Percentiles rank a stretch among this genome's conserved stretches.
These are phyloP conservation scores for Leptodontidium sp. DNA, from an alignment of 2,329 filamentous ascomycete genomes.

Conservation along the genomic window DNA sequence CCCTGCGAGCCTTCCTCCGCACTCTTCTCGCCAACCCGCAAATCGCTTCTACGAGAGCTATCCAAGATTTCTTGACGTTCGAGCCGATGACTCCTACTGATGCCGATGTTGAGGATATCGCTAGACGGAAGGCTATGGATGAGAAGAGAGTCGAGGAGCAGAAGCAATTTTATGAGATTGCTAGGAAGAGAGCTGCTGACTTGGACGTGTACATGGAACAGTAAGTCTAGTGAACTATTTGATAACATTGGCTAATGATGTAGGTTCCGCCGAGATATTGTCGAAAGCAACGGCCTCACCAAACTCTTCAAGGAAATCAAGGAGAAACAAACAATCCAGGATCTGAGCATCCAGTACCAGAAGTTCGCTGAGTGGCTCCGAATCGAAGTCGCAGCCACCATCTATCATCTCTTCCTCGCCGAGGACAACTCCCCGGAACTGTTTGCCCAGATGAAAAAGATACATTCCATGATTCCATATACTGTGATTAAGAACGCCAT, in stretches of 20 bases:
- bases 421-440: slow-evolving; percentile 98
- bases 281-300: slow-evolving; percentile 83
- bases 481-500: slow-evolving; percentile 96
- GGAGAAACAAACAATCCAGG: slow-evolving; percentile 84
- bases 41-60: slow-evolving; percentile 81
- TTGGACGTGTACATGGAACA: slow-evolving; percentile 98
- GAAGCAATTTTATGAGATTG: slow-evolving; percentile 93
- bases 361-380: slow-evolving; percentile 99
- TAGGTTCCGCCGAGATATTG: slow-evolving; percentile 71
- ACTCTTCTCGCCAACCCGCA: slow-evolving; percentile 85
- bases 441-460: slow-evolving; percentile 91
- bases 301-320: slow-evolving; percentile 93
- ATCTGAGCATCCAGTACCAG: slow-evolving; percentile 93
- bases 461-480: slow-evolving; percentile 95
- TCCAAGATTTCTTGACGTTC: slow-evolving; percentile 82
- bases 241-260: slow-evolving; percentile 29
- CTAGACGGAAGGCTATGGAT: slow-evolving; percentile 82
- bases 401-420: slow-evolving; percentile 96
- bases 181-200: slow-evolving; percentile 86
- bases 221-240: slow-evolving; percentile 55
- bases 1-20: slow-evolving; percentile 88
- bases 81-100: slow-evolving; percentile 79
- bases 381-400: slow-evolving; percentile 94
- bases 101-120: slow-evolving; percentile 84
- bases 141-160: slow-evolving; percentile 92